Evolutionary conservation across 1,284 basidiomycete genomes (phyloP), one percentile per base, ranked within the genome.

Genomic region (Thecaphora thlaspeos): DNA sequence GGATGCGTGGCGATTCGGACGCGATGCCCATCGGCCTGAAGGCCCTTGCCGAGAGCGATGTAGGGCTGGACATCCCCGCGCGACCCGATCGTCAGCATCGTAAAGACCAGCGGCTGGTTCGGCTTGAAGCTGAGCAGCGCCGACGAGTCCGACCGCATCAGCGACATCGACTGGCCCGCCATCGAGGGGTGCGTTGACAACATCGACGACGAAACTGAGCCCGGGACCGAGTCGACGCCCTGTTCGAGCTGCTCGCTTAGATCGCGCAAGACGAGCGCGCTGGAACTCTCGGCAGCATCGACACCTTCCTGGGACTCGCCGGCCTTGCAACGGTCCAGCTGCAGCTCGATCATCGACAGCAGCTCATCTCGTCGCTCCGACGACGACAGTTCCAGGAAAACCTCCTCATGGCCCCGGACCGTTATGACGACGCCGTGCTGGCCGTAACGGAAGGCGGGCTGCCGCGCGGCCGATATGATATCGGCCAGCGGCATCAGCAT

Each of bases 81-180:
- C 18, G 90, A 92, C 1, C 94, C 94, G 70, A 98, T 95, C 0
- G 94, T 96, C 58, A 97, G 80, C 82, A 97, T 96, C 10, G 91
- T 94, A 34, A 69, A 68, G 17, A 57, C 63, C 38, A 73, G 50
- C 1, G 64, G 54, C 34, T 46, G 18, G n/a, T 48, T 24, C 2
- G 69, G 71, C 17, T 58, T 48, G 37, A 64, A 62, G 2, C 56
- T 53, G 18, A 71, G 46, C 21, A 71, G 17, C 22, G 49, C 48
- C 7, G 66, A 65, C 3, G 63, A 58, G 17, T 51, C 34, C 17
- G 28, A 36, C 23, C 36, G 21, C 17, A 26, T 34, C 10, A n/a
- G 10, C 4, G 45, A 46, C 4, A 18, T 21, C 30, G 32, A 18
- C 11, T 24, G 23, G n/a, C 14, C 22, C 18, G 59, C 24, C 47